Conservation (phyloP, 768 basidiomycete genomes). For the Mycena latifolia region DNA sequence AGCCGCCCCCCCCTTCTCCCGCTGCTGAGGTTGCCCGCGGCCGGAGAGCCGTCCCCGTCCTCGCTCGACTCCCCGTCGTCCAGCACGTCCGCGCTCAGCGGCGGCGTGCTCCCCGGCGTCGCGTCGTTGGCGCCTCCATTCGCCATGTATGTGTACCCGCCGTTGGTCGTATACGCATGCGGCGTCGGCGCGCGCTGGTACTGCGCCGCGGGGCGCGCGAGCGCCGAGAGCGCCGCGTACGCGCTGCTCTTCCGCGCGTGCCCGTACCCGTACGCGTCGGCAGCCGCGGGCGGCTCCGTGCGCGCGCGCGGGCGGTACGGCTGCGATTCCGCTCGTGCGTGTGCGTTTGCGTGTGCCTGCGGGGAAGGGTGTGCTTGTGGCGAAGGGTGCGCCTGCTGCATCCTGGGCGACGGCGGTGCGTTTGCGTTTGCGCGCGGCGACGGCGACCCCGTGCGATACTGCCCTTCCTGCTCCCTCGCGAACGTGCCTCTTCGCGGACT, state of each 20-base stretch:
- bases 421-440: too few relatives aligned
- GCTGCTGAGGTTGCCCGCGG: constrained; percentile 19
- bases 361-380: too few relatives aligned
- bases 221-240: constrained; percentile 35
- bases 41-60: constrained; percentile 11
- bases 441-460: too few relatives aligned
- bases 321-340: neutral
- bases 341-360: too few relatives aligned
- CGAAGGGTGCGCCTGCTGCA: neutral
- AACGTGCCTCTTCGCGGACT: too few relatives aligned
- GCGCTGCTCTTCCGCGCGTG: constrained; percentile 37
- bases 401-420: too few relatives aligned
- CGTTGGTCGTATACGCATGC: too few relatives aligned
- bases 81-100: constrained; percentile 29
- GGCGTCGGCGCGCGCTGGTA: too few relatives aligned
- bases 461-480: too few relatives aligned
- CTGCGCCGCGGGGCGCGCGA: constrained; percentile 1
- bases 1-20: constrained; percentile 24
- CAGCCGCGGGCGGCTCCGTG: constrained; percentile 27
- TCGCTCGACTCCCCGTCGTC: constrained; percentile 40
- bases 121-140: neutral
- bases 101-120: constrained; percentile 37
- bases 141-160: too few relatives aligned
- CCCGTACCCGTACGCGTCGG: neutral
- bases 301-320: constrained; percentile 1